phyloP scores from a whole-genome alignment of 1,139 yeast species.

The Candida mesenterica region DNA sequence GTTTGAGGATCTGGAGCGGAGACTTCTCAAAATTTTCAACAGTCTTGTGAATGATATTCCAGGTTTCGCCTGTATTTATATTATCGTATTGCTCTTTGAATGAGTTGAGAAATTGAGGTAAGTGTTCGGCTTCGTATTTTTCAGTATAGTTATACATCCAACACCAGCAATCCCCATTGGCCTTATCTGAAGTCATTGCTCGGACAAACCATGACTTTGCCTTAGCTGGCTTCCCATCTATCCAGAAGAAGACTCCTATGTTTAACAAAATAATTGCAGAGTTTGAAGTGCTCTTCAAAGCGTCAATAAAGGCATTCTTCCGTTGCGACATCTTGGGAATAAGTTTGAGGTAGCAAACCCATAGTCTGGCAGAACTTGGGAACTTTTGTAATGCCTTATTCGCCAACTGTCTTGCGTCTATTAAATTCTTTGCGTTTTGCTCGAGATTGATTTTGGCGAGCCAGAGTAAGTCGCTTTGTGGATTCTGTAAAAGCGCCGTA shows the following conservation, averaged over 20 bases:
- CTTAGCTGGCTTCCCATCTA: conserved; percentile 60
- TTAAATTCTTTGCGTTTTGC: conserved; percentile 41
- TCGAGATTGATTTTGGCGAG: conserved; percentile 62
- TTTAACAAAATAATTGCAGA: conserved; percentile 56
- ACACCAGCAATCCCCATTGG: conserved; percentile 76
- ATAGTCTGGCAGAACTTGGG: conserved; percentile 58
- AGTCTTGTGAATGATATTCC: conserved; percentile 51
- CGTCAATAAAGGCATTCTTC: conserved; percentile 68
- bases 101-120: no score
- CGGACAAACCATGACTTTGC: conserved; percentile 78
- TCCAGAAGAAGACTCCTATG: conserved; percentile 71
- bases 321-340: conserved; percentile 55
- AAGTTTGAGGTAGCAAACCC: conserved; percentile 59
- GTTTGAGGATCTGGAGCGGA: conserved; percentile 27
- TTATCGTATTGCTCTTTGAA: conserved; percentile 35
- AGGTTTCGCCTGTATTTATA: conserved; percentile 58
- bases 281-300: conserved; percentile 65
- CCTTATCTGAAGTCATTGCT: conserved; percentile 49
- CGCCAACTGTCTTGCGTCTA: conserved; percentile 56
- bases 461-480: conserved; percentile 40
- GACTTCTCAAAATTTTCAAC: conserved; percentile 39
- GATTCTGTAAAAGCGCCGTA: conserved; percentile 53
- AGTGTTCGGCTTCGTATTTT: conserved; percentile 22
- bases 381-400: conserved; percentile 59
- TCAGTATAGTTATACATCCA: conserved; percentile 52